Base-by-base conservation (phyloP, 2,329 filamentous ascomycete species). In the Cercospora beticola region DNA sequence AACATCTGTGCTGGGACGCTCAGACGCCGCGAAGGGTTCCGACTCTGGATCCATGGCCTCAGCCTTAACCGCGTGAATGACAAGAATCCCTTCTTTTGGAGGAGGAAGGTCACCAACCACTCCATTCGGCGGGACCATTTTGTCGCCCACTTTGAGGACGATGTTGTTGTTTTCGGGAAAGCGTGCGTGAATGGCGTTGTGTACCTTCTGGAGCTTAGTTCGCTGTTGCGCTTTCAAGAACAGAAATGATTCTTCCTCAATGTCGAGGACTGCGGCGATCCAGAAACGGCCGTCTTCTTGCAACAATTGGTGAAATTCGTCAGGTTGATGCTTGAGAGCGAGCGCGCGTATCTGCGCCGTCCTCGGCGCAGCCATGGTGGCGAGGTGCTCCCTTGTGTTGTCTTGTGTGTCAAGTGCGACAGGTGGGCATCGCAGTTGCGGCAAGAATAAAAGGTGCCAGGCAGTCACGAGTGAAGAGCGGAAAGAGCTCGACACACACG, bases 61-160 rank as follows among this genome's bases (percentile, higher is more conserved):
- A 0, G 30, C 3, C 18, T 64, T 64, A 14, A 57, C 21, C 3
- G 52, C 62, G 18, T 43, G 23, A 5, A 64, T 23, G 33, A 64
- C 26, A 0, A 64, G 16, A n/a, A 56, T 8, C 16, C 62, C 49
- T 5, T 64, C 18, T 14, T 21, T 10, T n/a, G 30, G 62, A 3
- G 62, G 62, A 21, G 49, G 62, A 10, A 64, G 62, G 31, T 64
- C 62, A n/a, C 10, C 31, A n/a, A 64, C 18, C 8, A 14, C 26
- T 23, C 62, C 62, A 23, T 31, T 40, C 16, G 21, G 12, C 18
- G 52, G 52, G 9, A 57, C n/a, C 16, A 40, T 14, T 8, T n/a
- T 7, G 14, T 64, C 49, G 14, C 31, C 62, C 3, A 64, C 21
- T 23, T 40, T 56, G 49, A 64, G 62, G n/a, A 64, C 5, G 16